phyloP scores from a whole-genome alignment of 2,329 filamentous ascomycete species.

The Colletotrichum sidae region DNA sequence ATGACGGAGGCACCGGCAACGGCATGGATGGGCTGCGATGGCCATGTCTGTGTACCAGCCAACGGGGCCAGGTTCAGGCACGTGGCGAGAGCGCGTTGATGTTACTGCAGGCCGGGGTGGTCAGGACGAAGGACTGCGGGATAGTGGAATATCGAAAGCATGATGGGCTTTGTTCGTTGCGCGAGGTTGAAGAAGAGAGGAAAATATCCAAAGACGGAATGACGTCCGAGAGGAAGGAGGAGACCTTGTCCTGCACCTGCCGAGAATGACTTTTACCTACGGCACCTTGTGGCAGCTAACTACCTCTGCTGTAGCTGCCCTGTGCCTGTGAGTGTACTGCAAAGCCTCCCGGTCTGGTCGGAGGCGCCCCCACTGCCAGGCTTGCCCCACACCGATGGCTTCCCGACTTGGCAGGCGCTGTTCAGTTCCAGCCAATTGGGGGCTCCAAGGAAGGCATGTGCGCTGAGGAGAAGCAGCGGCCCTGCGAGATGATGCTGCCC shows the following conservation, averaged over 20 bases:
- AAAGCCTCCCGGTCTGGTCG: not conserved
- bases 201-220: no score
- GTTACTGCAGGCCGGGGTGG: not conserved
- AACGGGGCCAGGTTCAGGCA: constrained; percentile 10
- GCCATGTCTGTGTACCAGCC: constrained; percentile 9
- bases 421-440: constrained; percentile 18
- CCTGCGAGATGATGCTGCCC: no score
- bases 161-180: no score
- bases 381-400: constrained; percentile 19
- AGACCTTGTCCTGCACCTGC: no score
- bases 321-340: no score
- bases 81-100: constrained; percentile 4
- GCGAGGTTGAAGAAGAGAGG: no score
- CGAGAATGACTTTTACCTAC: no score
- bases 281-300: no score
- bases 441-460: constrained; percentile 21
- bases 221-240: no score
- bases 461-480: not conserved
- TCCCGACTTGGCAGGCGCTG: constrained; percentile 23
- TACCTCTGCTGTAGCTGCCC: no score
- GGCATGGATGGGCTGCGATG: not conserved
- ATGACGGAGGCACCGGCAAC: constrained; percentile 9
- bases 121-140: not conserved
- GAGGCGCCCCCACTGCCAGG: constrained; percentile 13
- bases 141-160: no score